Conservation (phyloP, 1,284 basidiomycete genomes). For the Pascua sp. region DNA sequence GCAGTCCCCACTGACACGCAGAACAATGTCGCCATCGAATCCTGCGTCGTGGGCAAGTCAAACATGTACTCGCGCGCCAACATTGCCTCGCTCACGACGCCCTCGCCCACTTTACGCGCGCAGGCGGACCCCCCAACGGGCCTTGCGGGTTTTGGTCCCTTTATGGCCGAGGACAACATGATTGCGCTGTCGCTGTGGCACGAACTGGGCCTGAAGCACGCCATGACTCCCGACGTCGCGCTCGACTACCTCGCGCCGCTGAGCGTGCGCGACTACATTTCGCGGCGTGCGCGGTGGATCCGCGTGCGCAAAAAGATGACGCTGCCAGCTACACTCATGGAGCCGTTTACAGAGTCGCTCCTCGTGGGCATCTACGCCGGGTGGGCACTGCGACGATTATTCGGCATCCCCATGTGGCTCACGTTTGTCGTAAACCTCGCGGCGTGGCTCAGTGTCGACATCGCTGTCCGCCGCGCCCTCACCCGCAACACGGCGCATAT, state of each 20-base stretch:
- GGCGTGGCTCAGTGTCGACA: conserved; percentile 53
- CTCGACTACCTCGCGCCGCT: conserved; percentile 84
- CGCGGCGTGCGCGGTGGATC: conserved; percentile 86
- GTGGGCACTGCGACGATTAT: conserved; percentile 58
- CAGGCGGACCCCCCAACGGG: conserved; percentile 48
- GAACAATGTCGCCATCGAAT: conserved; percentile 71
- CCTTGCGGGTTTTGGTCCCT: conserved; percentile 73
- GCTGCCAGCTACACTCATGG: conserved; percentile 71
- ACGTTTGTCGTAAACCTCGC: conserved; percentile 70
- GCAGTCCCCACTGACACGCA: no score
- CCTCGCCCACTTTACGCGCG: conserved; percentile 33
- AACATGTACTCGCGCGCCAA: conserved; percentile 90
- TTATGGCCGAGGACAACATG: conserved; percentile 94
- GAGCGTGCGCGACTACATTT: conserved; percentile 73
- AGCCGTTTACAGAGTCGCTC: conserved; percentile 85
- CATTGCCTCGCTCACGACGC: conserved; percentile 40
- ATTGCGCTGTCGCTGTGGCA: conserved; percentile 86
- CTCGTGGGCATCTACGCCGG: conserved; percentile 64
- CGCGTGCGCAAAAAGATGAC: conserved; percentile 91
- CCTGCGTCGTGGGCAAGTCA: conserved; percentile 96
- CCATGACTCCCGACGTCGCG: conserved; percentile 81
- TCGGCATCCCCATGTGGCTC: conserved; percentile 59
- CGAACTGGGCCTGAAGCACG: conserved; percentile 77
- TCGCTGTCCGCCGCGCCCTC: conserved; percentile 38
- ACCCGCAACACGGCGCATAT: conserved; percentile 62